Conservation (phyloP, 2,329 filamentous ascomycete genomes). For the Akanthomyces uredinophilus region DNA sequence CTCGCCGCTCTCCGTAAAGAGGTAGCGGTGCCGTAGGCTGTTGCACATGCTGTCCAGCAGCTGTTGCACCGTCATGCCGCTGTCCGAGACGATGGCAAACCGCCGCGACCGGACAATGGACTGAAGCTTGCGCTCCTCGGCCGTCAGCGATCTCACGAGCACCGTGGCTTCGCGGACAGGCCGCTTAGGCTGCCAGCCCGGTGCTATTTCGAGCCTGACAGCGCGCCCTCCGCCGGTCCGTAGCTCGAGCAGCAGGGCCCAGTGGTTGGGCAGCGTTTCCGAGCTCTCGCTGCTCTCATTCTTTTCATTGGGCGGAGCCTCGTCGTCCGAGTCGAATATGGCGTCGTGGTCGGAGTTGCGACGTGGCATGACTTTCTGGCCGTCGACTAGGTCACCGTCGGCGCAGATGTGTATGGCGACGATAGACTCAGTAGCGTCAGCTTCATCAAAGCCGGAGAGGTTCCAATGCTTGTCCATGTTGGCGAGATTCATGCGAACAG, state of each 20-base stretch:
- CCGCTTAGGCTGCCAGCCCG: not conserved
- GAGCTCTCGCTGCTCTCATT: not conserved
- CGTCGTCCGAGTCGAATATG: not conserved
- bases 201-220: slow-evolving; percentile 6
- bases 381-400: not conserved
- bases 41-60: not conserved
- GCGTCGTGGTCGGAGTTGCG: not conserved
- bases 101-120: not conserved
- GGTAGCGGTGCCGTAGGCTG: slow-evolving; percentile 8
- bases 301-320: not conserved
- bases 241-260: slow-evolving; percentile 3
- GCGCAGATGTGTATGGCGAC: not conserved
- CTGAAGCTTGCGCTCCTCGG: not conserved
- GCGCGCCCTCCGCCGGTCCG: not conserved
- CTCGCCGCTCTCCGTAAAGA: slow-evolving; percentile 3
- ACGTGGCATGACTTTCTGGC: not conserved
- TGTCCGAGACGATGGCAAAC: not conserved
- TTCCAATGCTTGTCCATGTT: slow-evolving; percentile 10
- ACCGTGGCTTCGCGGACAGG: slow-evolving; percentile 1
- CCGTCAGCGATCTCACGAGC: not conserved
- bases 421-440: not conserved
- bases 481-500: not conserved
- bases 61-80: not conserved
- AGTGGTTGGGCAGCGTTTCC: not conserved
- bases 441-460: not conserved